Conservation (phyloP, 2,329 filamentous ascomycete genomes). For the Mollisiaceae sp. region DNA sequence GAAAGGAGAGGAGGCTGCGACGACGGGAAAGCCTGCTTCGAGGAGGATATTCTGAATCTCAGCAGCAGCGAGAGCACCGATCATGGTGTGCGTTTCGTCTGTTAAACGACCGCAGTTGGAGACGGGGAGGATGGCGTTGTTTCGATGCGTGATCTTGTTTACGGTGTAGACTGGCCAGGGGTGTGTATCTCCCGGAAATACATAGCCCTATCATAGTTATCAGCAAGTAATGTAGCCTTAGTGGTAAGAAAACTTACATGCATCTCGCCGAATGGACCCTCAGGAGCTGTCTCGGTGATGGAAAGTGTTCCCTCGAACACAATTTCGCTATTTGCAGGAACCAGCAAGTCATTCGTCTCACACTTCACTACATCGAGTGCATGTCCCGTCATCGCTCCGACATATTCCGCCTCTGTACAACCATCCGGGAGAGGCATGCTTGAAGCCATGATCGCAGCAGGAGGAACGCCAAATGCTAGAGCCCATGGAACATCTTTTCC, state of each 20-base stretch:
- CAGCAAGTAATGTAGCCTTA: neutral
- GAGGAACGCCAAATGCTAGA: slow-evolving; percentile 54
- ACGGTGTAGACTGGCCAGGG: slow-evolving; percentile 49
- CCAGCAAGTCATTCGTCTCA: slow-evolving; percentile 54
- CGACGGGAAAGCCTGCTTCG: slow-evolving; percentile 48
- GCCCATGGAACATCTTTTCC: slow-evolving; percentile 55
- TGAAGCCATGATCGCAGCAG: slow-evolving; percentile 53
- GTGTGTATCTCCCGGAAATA: slow-evolving; percentile 49
- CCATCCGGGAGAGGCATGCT: slow-evolving; percentile 56
- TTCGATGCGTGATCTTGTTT: slow-evolving; percentile 53
- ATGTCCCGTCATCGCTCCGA: slow-evolving; percentile 52
- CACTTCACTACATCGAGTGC: slow-evolving; percentile 56
- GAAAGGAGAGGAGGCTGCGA: slow-evolving; percentile 50
- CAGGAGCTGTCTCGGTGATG: slow-evolving; percentile 47
- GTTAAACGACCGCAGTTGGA: slow-evolving; percentile 49
- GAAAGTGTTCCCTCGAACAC: slow-evolving; percentile 56
- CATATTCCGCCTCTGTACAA: slow-evolving; percentile 53
- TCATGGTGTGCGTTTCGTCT: slow-evolving; percentile 51
- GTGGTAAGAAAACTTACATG: slow-evolving; percentile 31
- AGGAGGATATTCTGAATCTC: slow-evolving; percentile 48
- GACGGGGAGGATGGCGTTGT: slow-evolving; percentile 54
- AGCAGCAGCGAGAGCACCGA: slow-evolving; percentile 49
- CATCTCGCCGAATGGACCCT: slow-evolving; percentile 58
- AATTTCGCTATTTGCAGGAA: slow-evolving; percentile 57
- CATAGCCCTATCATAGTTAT: slow-evolving; percentile 43